Conservation (phyloP, 306 rosid species). For the Cucumis hystrix region DNA sequence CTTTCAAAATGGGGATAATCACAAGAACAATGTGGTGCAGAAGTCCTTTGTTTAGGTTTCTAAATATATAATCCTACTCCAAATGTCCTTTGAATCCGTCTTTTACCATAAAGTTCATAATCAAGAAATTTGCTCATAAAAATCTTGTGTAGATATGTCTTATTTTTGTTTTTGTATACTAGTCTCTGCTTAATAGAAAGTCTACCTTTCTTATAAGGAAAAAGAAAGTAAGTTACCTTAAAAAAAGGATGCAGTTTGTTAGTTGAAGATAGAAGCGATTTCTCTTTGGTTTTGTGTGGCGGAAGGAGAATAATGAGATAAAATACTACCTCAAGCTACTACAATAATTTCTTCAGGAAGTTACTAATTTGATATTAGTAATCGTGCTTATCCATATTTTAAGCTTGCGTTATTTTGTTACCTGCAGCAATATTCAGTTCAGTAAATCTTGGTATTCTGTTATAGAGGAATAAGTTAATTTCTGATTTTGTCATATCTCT, state of each 20-base stretch:
- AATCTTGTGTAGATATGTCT: neutral
- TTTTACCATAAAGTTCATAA: neutral
- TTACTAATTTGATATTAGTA: neutral
- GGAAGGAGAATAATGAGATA: neutral
- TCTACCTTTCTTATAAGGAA: neutral
- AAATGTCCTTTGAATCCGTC: neutral
- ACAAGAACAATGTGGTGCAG: neutral
- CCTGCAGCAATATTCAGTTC: neutral
- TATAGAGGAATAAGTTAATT: constrained; percentile 25
- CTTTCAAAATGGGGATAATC: neutral
- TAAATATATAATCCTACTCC: neutral
- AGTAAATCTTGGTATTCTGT: constrained; percentile 9
- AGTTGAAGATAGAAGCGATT: neutral
- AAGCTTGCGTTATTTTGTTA: neutral
- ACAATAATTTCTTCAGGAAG: neutral
- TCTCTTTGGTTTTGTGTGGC: neutral
- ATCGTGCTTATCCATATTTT: neutral
- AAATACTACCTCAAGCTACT: neutral
- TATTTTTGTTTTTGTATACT: neutral
- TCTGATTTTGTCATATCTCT: constrained; percentile 19
- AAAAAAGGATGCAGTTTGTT: neutral
- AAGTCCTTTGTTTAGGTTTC: neutral
- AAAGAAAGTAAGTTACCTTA: neutral
- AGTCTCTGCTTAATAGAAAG: neutral
- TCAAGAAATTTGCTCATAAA: neutral